A percentile compares a stretch with the other conserved stretches of the same genome.
phyloP scores from a whole-genome alignment of 2,329 filamentous ascomycete species.

The Daldinia sp. region DNA sequence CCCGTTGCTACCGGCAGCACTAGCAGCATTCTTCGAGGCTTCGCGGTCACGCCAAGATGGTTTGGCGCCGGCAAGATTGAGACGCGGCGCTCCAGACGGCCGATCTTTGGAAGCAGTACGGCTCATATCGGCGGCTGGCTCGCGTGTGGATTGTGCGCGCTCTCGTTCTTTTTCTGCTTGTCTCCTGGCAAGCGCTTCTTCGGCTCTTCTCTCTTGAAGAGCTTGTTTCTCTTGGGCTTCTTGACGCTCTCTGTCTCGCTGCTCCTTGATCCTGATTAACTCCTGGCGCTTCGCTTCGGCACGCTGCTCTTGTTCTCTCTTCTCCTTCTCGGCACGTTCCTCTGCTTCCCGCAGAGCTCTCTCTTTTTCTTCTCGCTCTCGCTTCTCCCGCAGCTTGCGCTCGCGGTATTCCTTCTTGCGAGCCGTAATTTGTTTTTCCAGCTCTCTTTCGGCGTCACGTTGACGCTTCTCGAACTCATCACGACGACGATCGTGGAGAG shows the following conservation, averaged over 20 bases:
- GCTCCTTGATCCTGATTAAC: constrained; percentile 74
- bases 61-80: constrained; percentile 65
- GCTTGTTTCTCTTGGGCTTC: constrained; percentile 74
- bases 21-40: constrained; percentile 59
- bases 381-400: constrained; percentile 82
- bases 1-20: constrained; percentile 47
- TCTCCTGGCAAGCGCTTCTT: constrained; percentile 84
- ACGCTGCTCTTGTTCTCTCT: constrained; percentile 82
- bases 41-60: constrained; percentile 71
- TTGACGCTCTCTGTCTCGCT: constrained; percentile 75
- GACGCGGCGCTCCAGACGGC: constrained; percentile 65
- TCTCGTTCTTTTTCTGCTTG: constrained; percentile 72
- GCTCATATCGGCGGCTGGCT: constrained; percentile 55
- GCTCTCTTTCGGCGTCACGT: constrained; percentile 89
- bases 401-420: constrained; percentile 92
- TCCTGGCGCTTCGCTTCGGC: constrained; percentile 84
- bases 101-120: constrained; percentile 62
- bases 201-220: constrained; percentile 83
- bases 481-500: constrained; percentile 86
- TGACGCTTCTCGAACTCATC: constrained; percentile 96
- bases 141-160: constrained; percentile 53
- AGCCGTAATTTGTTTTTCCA: constrained; percentile 89
- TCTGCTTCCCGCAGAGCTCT: constrained; percentile 83
- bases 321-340: constrained; percentile 83
- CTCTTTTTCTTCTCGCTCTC: constrained; percentile 87